Base-by-base conservation (phyloP, 257 asterid species). In the Nicotiana otophora region DNA sequence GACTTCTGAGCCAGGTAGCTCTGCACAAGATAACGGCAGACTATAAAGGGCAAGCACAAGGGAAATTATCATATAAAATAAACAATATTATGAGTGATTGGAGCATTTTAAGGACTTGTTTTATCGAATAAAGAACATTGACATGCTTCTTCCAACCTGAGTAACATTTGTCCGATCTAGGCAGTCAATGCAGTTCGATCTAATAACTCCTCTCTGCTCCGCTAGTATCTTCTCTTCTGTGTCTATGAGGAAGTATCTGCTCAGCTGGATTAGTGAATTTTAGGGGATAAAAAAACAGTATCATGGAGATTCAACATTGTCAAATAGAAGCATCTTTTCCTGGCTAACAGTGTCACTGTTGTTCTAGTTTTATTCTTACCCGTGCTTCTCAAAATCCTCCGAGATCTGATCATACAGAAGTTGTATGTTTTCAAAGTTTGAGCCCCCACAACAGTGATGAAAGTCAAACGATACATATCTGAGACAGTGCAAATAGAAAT, bases 141-240 rank as follows among this genome's bases (percentile, higher is more conserved):
- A 88, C 48, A 80, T 75, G 85, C 70, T 83, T 81, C 85, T 75
- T 84, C 89, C 82, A 81, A 94, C 99, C 99, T 94, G 98, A 48
- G 98, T 94, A 77, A 96, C 99, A 90, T 96, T 96, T 82, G 99
- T 96, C 80, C 99, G 90, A 82, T 96, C 99, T 83, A 96, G 98
- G 90, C 98, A 94, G 86, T 96, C 99, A 28, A 94, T 90, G 92
- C 99, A 96, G 89, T 96, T 96, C 51, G 95, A 90, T 86, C 99
- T 92, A 74, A 93, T 80, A 70, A 96, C 51, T 84, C 98, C 99
- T 85, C 86, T 89, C 83, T 96, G 99, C 89, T 94, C 97, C 3
- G 89, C 89, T 72, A 89, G 77, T 84, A 93, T 89, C 91, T 88
- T 82, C 81, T 96, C 95, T 86, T 88, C 97, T 87, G 93, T 84